These are phyloP conservation scores for Thielaviopsis musarum DNA, from an alignment of 2,329 filamentous ascomycete species.

Conservation along the genomic window DNA sequence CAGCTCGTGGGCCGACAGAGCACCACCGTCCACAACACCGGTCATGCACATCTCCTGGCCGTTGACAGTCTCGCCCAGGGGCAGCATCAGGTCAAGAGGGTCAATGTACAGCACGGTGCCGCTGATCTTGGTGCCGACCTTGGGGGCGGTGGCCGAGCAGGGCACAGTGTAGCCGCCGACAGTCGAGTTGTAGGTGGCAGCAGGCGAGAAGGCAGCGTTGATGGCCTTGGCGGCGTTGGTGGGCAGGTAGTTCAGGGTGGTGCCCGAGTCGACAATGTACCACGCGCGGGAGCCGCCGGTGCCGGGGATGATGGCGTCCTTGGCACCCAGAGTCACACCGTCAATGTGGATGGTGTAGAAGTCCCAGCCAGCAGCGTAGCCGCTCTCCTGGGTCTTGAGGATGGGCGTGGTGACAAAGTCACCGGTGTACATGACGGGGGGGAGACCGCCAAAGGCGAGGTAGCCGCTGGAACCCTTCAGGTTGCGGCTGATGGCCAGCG, in stretches of 20 bases:
- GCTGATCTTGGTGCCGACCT: conserved; percentile 18
- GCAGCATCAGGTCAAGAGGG: conserved; percentile 4
- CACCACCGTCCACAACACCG: conserved; percentile 5
- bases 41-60: background rate
- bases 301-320: conserved; percentile 12
- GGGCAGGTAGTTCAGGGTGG: conserved; percentile 17
- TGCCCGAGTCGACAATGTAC: conserved; percentile 17
- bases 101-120: conserved; percentile 11
- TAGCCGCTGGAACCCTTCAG: conserved; percentile 1
- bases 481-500: conserved; percentile 1
- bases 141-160: conserved; percentile 17
- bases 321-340: conserved; percentile 8
- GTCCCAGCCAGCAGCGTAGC: background rate
- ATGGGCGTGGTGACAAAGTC: conserved; percentile 6
- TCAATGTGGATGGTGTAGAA: conserved; percentile 15
- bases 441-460: conserved; percentile 8
- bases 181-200: conserved; percentile 16
- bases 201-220: conserved; percentile 14
- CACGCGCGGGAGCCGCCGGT: conserved; percentile 8
- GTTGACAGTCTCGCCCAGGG: background rate
- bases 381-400: conserved; percentile 1
- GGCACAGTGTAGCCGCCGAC: conserved; percentile 16
- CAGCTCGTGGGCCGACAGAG: conserved; percentile 19
- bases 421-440: conserved; percentile 3
- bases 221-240: conserved; percentile 17